Percentiles rank a stretch among this genome's conserved stretches.
Evolutionary conservation across 352 stramenopile genomes (phyloP).

Genomic region (Phytopythium kandeliae): DNA sequence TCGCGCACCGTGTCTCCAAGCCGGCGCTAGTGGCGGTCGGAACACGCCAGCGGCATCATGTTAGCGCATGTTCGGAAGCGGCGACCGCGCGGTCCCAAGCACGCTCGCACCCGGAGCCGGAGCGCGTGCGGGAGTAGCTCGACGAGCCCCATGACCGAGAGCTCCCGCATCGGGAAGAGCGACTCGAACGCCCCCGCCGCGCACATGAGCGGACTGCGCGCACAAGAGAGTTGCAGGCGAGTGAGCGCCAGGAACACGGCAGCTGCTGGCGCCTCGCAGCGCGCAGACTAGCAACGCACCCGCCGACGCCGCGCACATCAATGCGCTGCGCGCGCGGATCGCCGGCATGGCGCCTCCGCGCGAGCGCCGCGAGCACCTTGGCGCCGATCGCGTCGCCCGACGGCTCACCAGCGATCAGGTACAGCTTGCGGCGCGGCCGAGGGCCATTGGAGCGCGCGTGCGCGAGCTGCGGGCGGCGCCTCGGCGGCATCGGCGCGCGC

Average conservation of each 20-base stretch:
- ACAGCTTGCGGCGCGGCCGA: slow-evolving; percentile 22
- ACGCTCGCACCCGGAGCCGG: slow-evolving; percentile 38
- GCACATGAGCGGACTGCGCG: slow-evolving; percentile 42
- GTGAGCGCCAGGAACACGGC: no score
- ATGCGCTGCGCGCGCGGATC: slow-evolving; percentile 13
- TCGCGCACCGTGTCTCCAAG: slow-evolving; percentile 46
- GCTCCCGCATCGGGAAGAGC: slow-evolving; percentile 64
- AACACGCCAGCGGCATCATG: slow-evolving; percentile 1
- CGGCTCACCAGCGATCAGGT: slow-evolving; percentile 65
- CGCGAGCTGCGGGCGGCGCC: no score
- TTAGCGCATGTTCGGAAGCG: no score
- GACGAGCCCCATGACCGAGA: slow-evolving; percentile 71
- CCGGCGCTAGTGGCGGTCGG: slow-evolving; percentile 19
- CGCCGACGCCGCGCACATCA: slow-evolving; percentile 54
- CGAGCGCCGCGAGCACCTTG: slow-evolving; percentile 56
- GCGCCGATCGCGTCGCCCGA: slow-evolving; percentile 73
- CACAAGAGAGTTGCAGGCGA: not conserved
- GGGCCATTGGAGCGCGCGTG: not conserved
- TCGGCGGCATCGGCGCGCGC: no score
- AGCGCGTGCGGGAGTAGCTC: slow-evolving; percentile 60
- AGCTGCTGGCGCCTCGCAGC: no score
- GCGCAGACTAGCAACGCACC: slow-evolving; percentile 28
- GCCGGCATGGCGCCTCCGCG: slow-evolving; percentile 10
- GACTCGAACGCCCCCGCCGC: slow-evolving; percentile 37
- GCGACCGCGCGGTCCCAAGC: no score